phyloP scores from a whole-genome alignment of 768 basidiomycete species.

The Xerocomellus intermedius region DNA sequence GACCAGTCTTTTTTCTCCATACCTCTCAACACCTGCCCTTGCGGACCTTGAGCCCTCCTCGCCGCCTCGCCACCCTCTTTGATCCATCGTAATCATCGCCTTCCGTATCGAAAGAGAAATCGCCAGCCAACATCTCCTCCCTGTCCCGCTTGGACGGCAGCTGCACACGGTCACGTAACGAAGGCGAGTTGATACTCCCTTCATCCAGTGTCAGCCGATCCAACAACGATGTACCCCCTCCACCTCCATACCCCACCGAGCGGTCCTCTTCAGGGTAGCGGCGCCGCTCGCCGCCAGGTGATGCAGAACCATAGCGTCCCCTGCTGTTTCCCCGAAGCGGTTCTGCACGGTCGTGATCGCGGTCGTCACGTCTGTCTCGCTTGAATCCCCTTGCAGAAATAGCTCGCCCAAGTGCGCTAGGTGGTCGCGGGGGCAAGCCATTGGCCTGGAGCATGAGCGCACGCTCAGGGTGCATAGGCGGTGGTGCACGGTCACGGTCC shows the following conservation, averaged over 20 bases:
- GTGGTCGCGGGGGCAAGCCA: constrained; percentile 30
- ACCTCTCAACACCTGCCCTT: constrained; percentile 18
- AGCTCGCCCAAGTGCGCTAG: constrained; percentile 10
- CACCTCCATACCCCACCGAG: neutral
- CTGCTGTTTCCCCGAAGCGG: constrained; percentile 13
- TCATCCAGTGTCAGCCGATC: constrained; percentile 37
- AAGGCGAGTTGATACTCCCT: constrained; percentile 13
- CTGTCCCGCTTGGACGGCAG: constrained; percentile 32
- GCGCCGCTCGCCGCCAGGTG: constrained; percentile 15
- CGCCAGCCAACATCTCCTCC: constrained; percentile 27
- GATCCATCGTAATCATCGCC: constrained; percentile 23
- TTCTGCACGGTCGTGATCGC: constrained; percentile 21
- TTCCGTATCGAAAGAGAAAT: constrained; percentile 12
- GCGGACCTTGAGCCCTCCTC: constrained; percentile 21
- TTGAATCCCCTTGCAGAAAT: constrained; percentile 18
- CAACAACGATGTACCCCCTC: constrained; percentile 35
- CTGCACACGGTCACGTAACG: constrained; percentile 41
- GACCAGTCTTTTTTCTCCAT: neutral
- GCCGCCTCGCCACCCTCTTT: constrained; percentile 22
- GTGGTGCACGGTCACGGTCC: constrained; percentile 12
- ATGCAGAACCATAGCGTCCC: constrained; percentile 4
- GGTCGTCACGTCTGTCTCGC: constrained; percentile 22
- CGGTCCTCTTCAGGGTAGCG: constrained; percentile 18
- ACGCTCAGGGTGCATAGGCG: constrained; percentile 31
- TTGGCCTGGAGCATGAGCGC: constrained; percentile 30